A percentile compares a stretch with the other conserved stretches of the same genome.
Conservation (phyloP, 352 stramenopile genomes). For the Pythium chondricola region DNA sequence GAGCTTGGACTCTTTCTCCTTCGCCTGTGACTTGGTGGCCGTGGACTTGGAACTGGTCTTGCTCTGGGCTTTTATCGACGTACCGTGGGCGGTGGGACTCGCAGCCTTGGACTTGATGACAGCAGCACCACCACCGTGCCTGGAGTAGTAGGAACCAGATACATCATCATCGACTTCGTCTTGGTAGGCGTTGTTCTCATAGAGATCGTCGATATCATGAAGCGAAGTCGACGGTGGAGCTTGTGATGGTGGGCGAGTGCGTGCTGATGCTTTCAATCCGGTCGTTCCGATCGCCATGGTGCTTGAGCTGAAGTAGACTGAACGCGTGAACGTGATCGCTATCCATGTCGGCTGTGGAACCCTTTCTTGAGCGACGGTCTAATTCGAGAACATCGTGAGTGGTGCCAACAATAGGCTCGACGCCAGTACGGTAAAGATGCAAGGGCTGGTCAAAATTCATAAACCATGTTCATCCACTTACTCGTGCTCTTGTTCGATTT, state of each 20-base stretch:
- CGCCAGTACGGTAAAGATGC: too few species aligned
- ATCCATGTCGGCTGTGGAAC: too few species aligned
- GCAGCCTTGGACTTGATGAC: background rate
- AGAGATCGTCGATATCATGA: constrained; percentile 68
- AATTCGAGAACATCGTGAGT: too few species aligned
- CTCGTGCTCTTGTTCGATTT: too few species aligned
- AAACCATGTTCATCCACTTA: too few species aligned
- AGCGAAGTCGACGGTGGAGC: constrained; percentile 26
- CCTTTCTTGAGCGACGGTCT: too few species aligned
- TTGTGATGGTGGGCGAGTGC: constrained; percentile 4
- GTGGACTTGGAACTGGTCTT: constrained; percentile 6
- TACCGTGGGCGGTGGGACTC: background rate
- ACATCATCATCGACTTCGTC: constrained; percentile 36
- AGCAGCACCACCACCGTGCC: background rate
- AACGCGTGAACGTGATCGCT: too few species aligned
- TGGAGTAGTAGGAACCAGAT: background rate
- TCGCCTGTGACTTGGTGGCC: too few species aligned
- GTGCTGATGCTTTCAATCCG: background rate
- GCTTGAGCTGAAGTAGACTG: too few species aligned
- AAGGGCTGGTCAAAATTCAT: too few species aligned
- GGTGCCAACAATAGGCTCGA: too few species aligned
- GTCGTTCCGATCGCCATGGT: constrained; percentile 7
- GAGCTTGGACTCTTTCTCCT: constrained; percentile 23
- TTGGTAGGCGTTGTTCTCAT: constrained; percentile 71
- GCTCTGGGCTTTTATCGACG: background rate